Conservation (phyloP, 116 monocot genomes). For the Cymodocea nodosa region DNA sequence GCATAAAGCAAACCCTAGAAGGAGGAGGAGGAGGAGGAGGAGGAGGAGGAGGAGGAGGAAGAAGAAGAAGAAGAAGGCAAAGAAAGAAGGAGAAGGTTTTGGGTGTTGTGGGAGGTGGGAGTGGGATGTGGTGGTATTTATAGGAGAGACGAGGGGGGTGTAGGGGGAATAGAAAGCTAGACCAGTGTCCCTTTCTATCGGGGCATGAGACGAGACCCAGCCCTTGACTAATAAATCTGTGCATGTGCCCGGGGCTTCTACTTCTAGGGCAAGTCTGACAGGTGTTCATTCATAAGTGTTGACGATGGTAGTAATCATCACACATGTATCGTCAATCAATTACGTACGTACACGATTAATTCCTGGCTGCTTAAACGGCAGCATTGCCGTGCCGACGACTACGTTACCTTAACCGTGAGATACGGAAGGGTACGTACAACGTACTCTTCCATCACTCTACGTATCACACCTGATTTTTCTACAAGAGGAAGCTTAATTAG, state of each 20-base stretch:
- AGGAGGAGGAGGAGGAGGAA: neutral
- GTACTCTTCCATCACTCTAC: neutral
- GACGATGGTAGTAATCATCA: neutral
- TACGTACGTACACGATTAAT: neutral
- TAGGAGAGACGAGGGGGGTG: neutral
- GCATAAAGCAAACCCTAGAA: neutral
- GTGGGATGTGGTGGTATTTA: constrained; percentile 5
- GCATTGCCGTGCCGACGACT: neutral
- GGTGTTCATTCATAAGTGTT: neutral
- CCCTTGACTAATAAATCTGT: neutral
- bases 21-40: neutral
- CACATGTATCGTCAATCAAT: too few species aligned
- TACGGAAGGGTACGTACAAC: neutral
- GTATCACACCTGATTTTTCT: neutral
- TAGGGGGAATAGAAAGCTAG: neutral
- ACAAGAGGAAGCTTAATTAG: neutral
- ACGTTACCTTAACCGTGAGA: neutral
- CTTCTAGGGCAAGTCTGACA: too few species aligned
- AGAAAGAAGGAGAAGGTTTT: neutral
- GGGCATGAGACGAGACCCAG: neutral
- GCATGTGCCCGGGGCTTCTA: neutral
- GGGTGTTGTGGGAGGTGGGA: neutral
- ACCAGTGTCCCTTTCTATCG: neutral
- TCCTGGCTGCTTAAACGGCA: neutral
- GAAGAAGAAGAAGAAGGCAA: neutral